Evolutionary conservation across 176 grass and related monocot genomes (phyloP), one percentile per base, ranked within the genome.

Genomic region (Alloteropsis semialata): DNA sequence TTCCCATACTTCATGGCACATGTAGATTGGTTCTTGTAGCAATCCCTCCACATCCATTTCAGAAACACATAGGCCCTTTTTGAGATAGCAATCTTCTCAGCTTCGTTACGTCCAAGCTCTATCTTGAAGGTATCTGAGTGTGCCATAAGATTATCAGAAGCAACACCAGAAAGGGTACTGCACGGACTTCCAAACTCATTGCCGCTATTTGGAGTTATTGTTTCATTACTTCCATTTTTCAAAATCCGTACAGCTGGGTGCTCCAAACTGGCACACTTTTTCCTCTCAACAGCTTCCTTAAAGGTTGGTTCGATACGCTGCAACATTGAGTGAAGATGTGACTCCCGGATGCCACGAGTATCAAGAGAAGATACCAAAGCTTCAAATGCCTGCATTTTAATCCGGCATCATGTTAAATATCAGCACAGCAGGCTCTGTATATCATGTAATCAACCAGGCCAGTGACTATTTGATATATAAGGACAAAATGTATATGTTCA

Each of bases 301-400:
- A 98, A 98, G 57, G 82, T 90, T 77, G 91, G n/a, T 84, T 98
- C 96, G 21, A 98, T 90, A 67, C 89, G 86, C 84, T 84, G 91
- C 83, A 98, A 81, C 93, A 98, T 93, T 38, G 91, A 93, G 88
- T 90, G 87, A 34, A 98, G 72, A 90, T 98, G 88, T 36, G 95
- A 88, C 75, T 98, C 95, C 27, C 92, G 75, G 82, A 84, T 84
- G n/a, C 95, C 95, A 68, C 95, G 95, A 42, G 90, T 93, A 80
- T 98, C 93, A 37, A 98, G 89, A n/a, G 87, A 84, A 48, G 84
- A 59, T 49, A 95, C 29, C 57, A 98, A 86, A 81, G 90, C 79
- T 80, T 98, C 96, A 90, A 95, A 95, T 21, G 68, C 87, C 96
- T 99, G 83, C 84, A 92, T 94, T 48, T 75, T 32, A 44, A 25